Percentiles rank a stretch among this genome's conserved stretches.
Evolutionary conservation across 2,329 filamentous ascomycete genomes (phyloP).

Genomic region (Raffaelea arxii): DNA sequence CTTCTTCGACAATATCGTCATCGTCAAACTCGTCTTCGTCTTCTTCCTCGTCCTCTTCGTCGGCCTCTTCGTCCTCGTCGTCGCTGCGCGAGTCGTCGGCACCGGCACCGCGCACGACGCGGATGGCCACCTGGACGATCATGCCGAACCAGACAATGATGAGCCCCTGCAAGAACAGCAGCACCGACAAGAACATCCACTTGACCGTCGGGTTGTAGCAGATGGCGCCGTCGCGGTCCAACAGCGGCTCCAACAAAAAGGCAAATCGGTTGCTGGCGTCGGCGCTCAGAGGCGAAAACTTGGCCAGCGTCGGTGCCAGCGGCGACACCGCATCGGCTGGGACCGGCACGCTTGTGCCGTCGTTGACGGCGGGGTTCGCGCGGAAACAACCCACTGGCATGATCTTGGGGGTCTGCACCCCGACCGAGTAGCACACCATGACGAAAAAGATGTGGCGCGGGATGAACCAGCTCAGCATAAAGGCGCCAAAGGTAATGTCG

Average conservation of each 20-base stretch:
- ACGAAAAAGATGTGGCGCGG: slow-evolving; percentile 75
- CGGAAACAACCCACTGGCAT: slow-evolving; percentile 65
- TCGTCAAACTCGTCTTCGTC: too few relatives aligned
- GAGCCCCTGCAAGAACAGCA: slow-evolving; percentile 70
- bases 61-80: slow-evolving; percentile 63
- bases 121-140: slow-evolving; percentile 74
- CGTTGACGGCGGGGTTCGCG: slow-evolving; percentile 41
- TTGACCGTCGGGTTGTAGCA: slow-evolving; percentile 72
- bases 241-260: slow-evolving; percentile 67
- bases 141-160: slow-evolving; percentile 80
- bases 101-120: slow-evolving; percentile 64
- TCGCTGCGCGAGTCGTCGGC: slow-evolving; percentile 86
- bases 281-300: slow-evolving; percentile 1
- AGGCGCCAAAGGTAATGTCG: slow-evolving; percentile 75
- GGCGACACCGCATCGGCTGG: slow-evolving; percentile 5
- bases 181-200: slow-evolving; percentile 65
- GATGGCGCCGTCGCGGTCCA: slow-evolving; percentile 59
- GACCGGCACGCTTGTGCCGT: slow-evolving; percentile 18
- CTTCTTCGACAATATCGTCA: too few relatives aligned
- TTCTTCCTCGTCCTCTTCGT: slow-evolving; percentile 42
- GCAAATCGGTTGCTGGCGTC: slow-evolving; percentile 30
- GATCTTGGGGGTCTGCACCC: slow-evolving; percentile 49
- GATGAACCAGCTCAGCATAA: slow-evolving; percentile 77
- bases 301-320: slow-evolving; percentile 2
- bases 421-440: slow-evolving; percentile 74